Percentiles rank a stretch among this genome's conserved stretches.
phyloP scores from a whole-genome alignment of 176 grass and related monocot genomes.

The Bolboschoenus planiculmis region DNA sequence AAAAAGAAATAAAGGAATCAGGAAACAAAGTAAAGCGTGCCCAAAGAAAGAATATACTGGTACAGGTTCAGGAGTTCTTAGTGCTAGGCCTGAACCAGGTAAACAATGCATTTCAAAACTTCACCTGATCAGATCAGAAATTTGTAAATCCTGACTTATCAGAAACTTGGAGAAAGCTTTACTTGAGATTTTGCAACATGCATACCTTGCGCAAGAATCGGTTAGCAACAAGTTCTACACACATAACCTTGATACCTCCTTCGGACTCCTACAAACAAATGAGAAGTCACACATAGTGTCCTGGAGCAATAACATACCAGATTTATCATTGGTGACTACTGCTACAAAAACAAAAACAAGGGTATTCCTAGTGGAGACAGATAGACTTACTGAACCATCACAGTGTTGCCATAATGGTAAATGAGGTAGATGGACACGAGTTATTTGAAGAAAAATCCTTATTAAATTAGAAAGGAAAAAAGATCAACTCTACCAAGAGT shows the following conservation, averaged over 20 bases:
- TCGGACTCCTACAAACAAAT: conserved; percentile 27
- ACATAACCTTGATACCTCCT: conserved; percentile 46
- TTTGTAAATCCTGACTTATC: neutral
- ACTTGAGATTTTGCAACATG: neutral
- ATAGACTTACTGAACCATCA: neutral
- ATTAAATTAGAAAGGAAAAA: neutral
- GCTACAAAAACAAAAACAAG: neutral
- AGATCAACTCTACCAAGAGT: neutral
- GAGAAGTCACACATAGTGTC: conserved; percentile 10
- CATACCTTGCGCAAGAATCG: conserved; percentile 91
- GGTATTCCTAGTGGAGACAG: neutral
- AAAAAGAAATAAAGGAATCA: neutral
- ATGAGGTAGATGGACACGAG: neutral
- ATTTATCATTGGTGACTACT: neutral
- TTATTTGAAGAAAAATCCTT: neutral
- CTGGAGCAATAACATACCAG: neutral
- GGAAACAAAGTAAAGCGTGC: neutral
- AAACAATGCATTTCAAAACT: neutral
- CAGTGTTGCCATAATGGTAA: neutral
- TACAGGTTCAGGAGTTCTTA: neutral
- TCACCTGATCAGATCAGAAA: neutral
- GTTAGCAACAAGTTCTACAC: conserved; percentile 72
- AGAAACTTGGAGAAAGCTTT: neutral
- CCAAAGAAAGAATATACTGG: neutral
- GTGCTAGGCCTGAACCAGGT: neutral